Percentiles rank a stretch among this genome's conserved stretches.
Evolutionary conservation across 352 stramenopile genomes (phyloP).

Genomic region (Pythium plurisporium): DNA sequence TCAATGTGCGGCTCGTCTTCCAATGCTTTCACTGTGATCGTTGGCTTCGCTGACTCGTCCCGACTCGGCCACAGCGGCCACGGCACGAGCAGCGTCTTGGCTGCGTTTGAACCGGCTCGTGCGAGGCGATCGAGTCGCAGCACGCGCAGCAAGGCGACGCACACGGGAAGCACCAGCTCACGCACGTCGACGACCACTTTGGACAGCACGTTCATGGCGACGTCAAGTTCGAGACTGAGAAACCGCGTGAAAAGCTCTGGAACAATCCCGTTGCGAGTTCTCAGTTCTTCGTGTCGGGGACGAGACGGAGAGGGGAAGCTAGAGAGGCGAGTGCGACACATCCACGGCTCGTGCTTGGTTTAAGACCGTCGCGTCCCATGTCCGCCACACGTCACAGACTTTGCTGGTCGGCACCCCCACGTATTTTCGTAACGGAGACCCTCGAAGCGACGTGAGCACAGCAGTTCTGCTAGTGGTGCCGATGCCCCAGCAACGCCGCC

Average conservation of each 20-base stretch:
- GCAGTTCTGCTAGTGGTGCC: no score
- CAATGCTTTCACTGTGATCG: neutral
- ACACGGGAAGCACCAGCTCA: conserved; percentile 19
- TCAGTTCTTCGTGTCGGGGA: neutral
- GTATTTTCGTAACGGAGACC: no score
- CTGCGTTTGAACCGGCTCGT: neutral
- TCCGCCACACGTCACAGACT: neutral
- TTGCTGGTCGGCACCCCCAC: no score
- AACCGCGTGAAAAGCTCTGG: neutral
- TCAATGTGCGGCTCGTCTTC: neutral
- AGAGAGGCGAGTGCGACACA: neutral
- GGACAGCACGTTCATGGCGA: conserved; percentile 23
- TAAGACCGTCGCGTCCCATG: neutral
- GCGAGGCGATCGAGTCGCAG: conserved; percentile 19
- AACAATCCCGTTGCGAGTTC: neutral
- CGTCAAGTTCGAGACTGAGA: neutral
- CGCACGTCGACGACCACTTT: conserved; percentile 24
- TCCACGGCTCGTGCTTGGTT: neutral
- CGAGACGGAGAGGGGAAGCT: neutral
- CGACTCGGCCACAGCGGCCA: conserved; percentile 6
- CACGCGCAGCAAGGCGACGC: conserved; percentile 17
- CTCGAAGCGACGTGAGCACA: conserved; percentile 1
- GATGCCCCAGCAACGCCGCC: no score
- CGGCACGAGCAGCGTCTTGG: conserved; percentile 15
- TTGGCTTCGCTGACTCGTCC: neutral